A percentile compares a stretch with the other conserved stretches of the same genome.
Evolutionary conservation across 768 basidiomycete genomes (phyloP).

Genomic region (Kwoniella sp.): DNA sequence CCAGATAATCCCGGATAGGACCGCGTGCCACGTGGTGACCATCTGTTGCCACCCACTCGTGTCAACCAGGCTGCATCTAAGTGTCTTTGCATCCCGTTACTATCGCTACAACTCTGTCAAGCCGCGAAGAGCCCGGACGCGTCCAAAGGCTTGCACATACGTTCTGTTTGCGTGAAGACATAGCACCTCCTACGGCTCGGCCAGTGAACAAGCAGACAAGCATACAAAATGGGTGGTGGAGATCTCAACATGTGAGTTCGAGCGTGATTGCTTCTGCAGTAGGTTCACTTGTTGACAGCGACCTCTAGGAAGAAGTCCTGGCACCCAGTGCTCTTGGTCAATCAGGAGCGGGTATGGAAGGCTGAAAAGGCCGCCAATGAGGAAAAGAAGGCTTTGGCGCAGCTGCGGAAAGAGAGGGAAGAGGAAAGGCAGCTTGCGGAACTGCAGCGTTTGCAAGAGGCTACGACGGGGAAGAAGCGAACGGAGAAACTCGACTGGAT

Average conservation of each 20-base stretch:
- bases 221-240: slow-evolving; percentile 84
- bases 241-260: slow-evolving; percentile 92
- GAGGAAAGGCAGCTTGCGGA: slow-evolving; percentile 96
- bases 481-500: slow-evolving; percentile 98
- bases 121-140: too few relatives aligned
- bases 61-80: too few relatives aligned
- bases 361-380: slow-evolving; percentile 97
- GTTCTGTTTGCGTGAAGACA: too few relatives aligned
- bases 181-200: slow-evolving; percentile 8
- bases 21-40: too few relatives aligned
- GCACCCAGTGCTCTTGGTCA: slow-evolving; percentile 96
- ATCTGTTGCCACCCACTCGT: too few relatives aligned
- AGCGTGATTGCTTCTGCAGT: neutral
- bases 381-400: slow-evolving; percentile 96
- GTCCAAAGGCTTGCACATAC: too few relatives aligned
- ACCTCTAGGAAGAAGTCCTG: slow-evolving; percentile 71
- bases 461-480: slow-evolving; percentile 88
- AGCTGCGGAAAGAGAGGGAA: slow-evolving; percentile 94
- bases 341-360: slow-evolving; percentile 99
- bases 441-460: slow-evolving; percentile 89
- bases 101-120: too few relatives aligned
- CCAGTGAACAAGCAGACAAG: slow-evolving; percentile 4
- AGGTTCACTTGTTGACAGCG: neutral
- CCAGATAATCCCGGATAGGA: too few relatives aligned
- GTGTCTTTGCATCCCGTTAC: too few relatives aligned